Conservation (phyloP, 176 grass and related monocot genomes). For the Themeda triandra region DNA sequence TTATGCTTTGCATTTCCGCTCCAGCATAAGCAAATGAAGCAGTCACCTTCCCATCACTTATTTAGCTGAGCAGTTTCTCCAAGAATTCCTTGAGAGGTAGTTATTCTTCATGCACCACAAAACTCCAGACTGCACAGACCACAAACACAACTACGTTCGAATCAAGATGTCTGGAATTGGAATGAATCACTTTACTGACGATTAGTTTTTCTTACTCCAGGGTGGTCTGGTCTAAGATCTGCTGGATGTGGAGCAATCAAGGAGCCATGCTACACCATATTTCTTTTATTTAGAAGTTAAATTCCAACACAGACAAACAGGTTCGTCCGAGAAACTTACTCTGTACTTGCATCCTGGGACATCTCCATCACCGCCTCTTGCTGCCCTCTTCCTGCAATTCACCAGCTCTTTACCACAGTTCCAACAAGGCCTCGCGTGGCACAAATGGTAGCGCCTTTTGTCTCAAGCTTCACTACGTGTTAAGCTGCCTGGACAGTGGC, state of each 20-base stretch:
- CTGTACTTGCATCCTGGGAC: background rate
- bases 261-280: background rate
- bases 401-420: background rate
- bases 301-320: background rate
- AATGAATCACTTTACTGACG: background rate
- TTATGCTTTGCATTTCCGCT: background rate
- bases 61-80: background rate
- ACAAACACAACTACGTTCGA: too few species aligned
- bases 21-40: background rate
- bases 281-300: background rate
- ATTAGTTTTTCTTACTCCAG: background rate
- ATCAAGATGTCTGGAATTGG: background rate
- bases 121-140: background rate
- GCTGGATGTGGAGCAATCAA: background rate
- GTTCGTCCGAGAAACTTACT: background rate
- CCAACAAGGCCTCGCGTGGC: constrained; percentile 15
- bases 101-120: background rate
- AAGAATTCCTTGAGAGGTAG: background rate
- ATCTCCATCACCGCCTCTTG: background rate
- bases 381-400: background rate
- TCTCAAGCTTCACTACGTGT: background rate
- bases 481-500: background rate
- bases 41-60: background rate
- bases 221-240: background rate
- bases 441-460: background rate